phyloP scores from a whole-genome alignment of 192 early-diverging fungal genomes.

The Diversispora eburnea region DNA sequence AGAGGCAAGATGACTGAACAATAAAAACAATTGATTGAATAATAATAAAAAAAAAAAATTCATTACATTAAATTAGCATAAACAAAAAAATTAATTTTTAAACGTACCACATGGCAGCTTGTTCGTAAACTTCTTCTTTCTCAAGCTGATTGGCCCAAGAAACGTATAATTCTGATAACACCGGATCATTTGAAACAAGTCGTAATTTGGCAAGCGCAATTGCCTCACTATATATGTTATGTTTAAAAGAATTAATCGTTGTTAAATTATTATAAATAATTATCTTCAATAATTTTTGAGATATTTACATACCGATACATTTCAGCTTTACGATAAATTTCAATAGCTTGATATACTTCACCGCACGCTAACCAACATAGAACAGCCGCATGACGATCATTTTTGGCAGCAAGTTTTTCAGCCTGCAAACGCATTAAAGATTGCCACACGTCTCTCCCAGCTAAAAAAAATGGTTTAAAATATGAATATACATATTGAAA shows the following conservation, averaged over 20 bases:
- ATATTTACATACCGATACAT: conserved; percentile 38
- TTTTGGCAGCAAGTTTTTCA: conserved; percentile 34
- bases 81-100: not conserved
- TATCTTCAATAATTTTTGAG: not conserved
- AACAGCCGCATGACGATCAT: conserved; percentile 40
- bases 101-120: conserved; percentile 34
- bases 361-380: conserved; percentile 43
- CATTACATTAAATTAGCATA: not conserved
- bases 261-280: not conserved
- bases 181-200: conserved; percentile 29
- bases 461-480: conserved; percentile 20
- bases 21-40: not conserved
- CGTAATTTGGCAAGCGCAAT: conserved; percentile 35
- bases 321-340: conserved; percentile 36
- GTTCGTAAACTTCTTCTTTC: conserved; percentile 26
- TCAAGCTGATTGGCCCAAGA: conserved; percentile 35
- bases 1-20: conserved; percentile 12
- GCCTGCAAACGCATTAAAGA: conserved; percentile 39
- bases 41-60: not conserved
- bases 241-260: not conserved
- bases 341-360: conserved; percentile 43
- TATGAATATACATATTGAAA: not conserved
- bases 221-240: conserved; percentile 32
- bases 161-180: conserved; percentile 27
- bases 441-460: conserved; percentile 45